These are phyloP conservation scores for Debaryomyces sp. DNA, from an alignment of 1,139 yeast species.

Conservation along the genomic window DNA sequence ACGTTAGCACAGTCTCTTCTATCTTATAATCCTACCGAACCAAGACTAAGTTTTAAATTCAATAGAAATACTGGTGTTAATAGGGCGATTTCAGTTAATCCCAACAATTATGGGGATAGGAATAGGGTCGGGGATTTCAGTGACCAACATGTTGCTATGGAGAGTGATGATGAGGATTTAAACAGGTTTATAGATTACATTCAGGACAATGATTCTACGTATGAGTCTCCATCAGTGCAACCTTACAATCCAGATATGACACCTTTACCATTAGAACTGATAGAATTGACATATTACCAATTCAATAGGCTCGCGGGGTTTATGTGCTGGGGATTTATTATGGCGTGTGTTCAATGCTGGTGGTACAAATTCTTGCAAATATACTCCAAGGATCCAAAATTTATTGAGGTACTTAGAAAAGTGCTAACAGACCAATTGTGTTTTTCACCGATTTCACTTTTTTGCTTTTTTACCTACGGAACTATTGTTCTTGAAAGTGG, in stretches of 20 bases:
- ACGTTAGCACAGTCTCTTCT: slow-evolving; percentile 79
- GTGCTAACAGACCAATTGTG: slow-evolving; percentile 88
- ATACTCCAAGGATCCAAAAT: slow-evolving; percentile 78
- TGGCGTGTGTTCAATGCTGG: slow-evolving; percentile 82
- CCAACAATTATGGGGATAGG: slow-evolving; percentile 10
- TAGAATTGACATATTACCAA: slow-evolving; percentile 51
- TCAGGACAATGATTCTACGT: slow-evolving; percentile 26
- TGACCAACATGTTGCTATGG: slow-evolving; percentile 15
- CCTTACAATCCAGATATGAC: slow-evolving; percentile 2
- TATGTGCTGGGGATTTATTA: slow-evolving; percentile 82
- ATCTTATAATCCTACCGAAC: slow-evolving; percentile 30
- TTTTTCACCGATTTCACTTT: slow-evolving; percentile 83
- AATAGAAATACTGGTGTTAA: slow-evolving; percentile 15
- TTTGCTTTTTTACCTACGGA: slow-evolving; percentile 81
- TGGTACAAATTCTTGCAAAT: slow-evolving; percentile 89
- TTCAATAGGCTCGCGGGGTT: slow-evolving; percentile 78
- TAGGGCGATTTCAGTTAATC: slow-evolving; percentile 16
- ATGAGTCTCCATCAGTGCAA: neutral
- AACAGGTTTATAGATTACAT: slow-evolving; percentile 41
- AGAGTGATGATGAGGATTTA: slow-evolving; percentile 32
- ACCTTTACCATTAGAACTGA: slow-evolving; percentile 3
- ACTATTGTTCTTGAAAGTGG: slow-evolving; percentile 82
- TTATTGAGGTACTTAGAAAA: slow-evolving; percentile 80
- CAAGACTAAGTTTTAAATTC: slow-evolving; percentile 24
- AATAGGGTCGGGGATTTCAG: neutral